A percentile compares a stretch with the other conserved stretches of the same genome.
Evolutionary conservation across 176 grass and related monocot genomes (phyloP).

Genomic region (Phragmites australis): DNA sequence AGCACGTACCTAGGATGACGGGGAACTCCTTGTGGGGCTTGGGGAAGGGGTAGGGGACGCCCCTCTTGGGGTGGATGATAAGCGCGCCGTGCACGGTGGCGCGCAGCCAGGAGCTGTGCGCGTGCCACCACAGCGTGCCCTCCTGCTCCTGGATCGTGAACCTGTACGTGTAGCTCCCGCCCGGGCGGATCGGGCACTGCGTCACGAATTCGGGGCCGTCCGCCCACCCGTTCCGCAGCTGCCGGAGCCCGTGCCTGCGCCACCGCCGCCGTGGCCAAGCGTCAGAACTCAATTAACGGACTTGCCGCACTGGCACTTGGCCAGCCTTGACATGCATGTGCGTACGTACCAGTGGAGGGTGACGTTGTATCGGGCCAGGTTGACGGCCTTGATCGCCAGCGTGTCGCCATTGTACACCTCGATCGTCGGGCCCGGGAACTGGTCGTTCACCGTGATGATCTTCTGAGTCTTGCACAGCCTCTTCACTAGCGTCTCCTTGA

Average conservation of each 20-base stretch:
- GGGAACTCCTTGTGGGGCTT: slow-evolving; percentile 64
- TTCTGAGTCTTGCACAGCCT: slow-evolving; percentile 78
- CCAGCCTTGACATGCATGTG: too few relatives aligned
- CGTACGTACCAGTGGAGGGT: slow-evolving; percentile 69
- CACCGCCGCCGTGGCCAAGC: too few relatives aligned
- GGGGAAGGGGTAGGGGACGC: slow-evolving; percentile 62
- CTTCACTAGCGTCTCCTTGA: slow-evolving; percentile 70
- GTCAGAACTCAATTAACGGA: too few relatives aligned
- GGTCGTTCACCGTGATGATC: slow-evolving; percentile 84
- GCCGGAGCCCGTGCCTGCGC: slow-evolving; percentile 58
- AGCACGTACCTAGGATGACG: slow-evolving; percentile 53
- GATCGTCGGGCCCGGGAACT: slow-evolving; percentile 78
- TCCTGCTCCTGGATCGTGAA: slow-evolving; percentile 71
- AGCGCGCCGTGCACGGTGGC: slow-evolving; percentile 86
- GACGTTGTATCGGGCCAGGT: slow-evolving; percentile 78
- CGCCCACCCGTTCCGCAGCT: slow-evolving; percentile 70
- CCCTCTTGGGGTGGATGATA: slow-evolving; percentile 67
- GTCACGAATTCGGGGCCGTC: slow-evolving; percentile 69
- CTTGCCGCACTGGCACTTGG: too few relatives aligned
- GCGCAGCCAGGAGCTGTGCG: slow-evolving; percentile 82
- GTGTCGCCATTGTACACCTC: slow-evolving; percentile 71
- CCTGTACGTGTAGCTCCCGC: slow-evolving; percentile 69
- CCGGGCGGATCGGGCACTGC: slow-evolving; percentile 71
- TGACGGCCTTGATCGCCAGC: slow-evolving; percentile 74
- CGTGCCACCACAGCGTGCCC: slow-evolving; percentile 93